Evolutionary conservation across 139 green algal genomes (phyloP).

Genomic region (Yamagishiella unicocca): DNA sequence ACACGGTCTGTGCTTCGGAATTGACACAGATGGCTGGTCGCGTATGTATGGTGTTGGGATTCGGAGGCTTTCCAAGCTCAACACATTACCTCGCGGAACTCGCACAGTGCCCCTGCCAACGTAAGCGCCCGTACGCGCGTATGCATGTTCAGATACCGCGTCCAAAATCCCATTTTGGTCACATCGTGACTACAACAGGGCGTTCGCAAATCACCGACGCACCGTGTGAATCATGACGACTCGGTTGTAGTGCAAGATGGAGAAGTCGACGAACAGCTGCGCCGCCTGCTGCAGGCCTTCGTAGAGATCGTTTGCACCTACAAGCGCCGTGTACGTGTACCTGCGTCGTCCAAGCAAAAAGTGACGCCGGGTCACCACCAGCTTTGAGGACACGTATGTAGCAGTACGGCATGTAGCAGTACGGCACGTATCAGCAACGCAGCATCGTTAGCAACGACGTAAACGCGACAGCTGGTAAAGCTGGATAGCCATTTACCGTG

Average conservation of each 20-base stretch:
- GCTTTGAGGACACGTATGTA: not conserved
- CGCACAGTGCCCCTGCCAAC: not conserved
- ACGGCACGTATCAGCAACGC: not conserved
- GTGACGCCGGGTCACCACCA: not conserved
- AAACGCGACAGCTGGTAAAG: not conserved
- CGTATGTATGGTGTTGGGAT: not conserved
- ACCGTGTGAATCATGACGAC: too few relatives aligned
- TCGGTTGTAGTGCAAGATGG: too few relatives aligned
- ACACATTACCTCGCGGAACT: not conserved
- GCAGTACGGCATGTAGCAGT: not conserved
- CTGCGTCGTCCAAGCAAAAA: not conserved
- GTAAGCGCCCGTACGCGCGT: too few relatives aligned
- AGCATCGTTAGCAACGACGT: not conserved
- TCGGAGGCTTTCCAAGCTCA: not conserved
- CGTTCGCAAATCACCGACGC: too few relatives aligned
- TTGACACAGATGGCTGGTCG: not conserved
- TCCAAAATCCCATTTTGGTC: too few relatives aligned
- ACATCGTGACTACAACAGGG: too few relatives aligned
- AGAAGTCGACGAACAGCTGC: too few relatives aligned
- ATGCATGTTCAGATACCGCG: too few relatives aligned
- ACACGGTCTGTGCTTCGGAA: not conserved
- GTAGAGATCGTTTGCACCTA: too few relatives aligned
- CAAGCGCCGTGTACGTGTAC: not conserved
- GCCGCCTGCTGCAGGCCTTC: too few relatives aligned
- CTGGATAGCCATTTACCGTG: slow-evolving; percentile 20